phyloP scores from a whole-genome alignment of 2,329 filamentous ascomycete species.

The Sordariomycetes sp. region DNA sequence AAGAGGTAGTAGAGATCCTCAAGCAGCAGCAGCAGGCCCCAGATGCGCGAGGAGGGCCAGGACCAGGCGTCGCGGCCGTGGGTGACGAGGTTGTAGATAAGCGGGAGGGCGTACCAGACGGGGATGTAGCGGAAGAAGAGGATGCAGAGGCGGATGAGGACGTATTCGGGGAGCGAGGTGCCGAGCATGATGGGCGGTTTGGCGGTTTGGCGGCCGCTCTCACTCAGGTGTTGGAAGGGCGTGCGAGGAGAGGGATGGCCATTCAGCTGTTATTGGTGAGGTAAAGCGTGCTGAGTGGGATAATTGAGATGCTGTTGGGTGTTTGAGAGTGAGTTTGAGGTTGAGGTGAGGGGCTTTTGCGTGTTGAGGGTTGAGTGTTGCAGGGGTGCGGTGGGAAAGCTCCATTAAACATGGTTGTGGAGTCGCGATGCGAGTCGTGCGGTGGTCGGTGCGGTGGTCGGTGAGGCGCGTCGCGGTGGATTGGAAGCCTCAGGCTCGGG shows the following conservation, averaged over 20 bases:
- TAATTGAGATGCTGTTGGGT: too few relatives aligned
- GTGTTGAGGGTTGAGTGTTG: too few relatives aligned
- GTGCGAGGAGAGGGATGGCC: too few relatives aligned
- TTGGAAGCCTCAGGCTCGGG: too few relatives aligned
- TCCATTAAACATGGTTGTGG: too few relatives aligned
- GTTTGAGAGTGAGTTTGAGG: too few relatives aligned
- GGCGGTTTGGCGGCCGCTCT: not conserved
- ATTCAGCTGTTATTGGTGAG: not conserved
- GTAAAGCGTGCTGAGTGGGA: too few relatives aligned
- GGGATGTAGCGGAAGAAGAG: slow-evolving; percentile 33
- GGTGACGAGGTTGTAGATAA: slow-evolving; percentile 15
- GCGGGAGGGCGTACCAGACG: slow-evolving; percentile 22
- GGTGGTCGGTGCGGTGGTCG: too few relatives aligned
- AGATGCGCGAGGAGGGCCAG: slow-evolving; percentile 7
- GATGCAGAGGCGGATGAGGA: slow-evolving; percentile 36
- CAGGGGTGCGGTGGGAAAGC: too few relatives aligned
- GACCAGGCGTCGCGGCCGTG: slow-evolving; percentile 8
- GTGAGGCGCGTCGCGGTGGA: too few relatives aligned
- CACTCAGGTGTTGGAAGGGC: not conserved
- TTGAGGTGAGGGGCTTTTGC: too few relatives aligned
- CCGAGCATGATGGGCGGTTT: slow-evolving; percentile 22
- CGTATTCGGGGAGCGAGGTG: slow-evolving; percentile 25
- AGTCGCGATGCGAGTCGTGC: too few relatives aligned
- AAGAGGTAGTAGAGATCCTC: slow-evolving; percentile 32
- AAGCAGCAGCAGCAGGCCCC: slow-evolving; percentile 21